Evolutionary conservation across 169 alveolate genomes (phyloP), one percentile per base, ranked within the genome.

Genomic region (Fabrea salina): DNA sequence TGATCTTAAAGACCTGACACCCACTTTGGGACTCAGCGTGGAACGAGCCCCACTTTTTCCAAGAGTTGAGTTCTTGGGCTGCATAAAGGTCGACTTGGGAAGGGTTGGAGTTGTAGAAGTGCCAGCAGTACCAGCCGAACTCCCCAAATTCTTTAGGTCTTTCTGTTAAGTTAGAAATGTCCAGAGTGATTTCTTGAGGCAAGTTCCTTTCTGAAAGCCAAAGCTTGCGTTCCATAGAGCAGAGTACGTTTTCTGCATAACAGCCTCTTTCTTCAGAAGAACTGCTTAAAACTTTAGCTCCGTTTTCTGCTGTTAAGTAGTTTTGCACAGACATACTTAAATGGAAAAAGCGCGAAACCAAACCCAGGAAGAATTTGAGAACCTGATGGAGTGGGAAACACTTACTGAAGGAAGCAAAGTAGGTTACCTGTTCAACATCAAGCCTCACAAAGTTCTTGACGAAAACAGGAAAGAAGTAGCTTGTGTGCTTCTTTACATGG

Each of bases 361-460:
- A 33, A 35, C 32, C 50, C 74, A 61, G 13, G 74, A 61, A 16
- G 49, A 32, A 16, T 61, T 61, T 30, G 74, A 61, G 8, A 33
- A 35, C 32, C 7, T 16, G n/a, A 61, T 61, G 74, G 74, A 37
- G 11, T 30, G 74, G 39, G 13, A 4, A 61, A 47, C 39, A 2
- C 16, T 61, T 33, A 61, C 11, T 30, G 74, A 61, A 7, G 74
- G 74, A 11, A n/a, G 25, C 1, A 80, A 84, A 40, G 87, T 86
- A 25, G 98, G 97, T 22, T 91, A 91, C 75, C 90, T 94, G 7
- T 92, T 92, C 74, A 93, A 94, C 66, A 87, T 94, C 7, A 95
- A 93, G 39, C 89, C 96, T 8, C 86, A 93, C 7, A 86, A 86
- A 27, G 91, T 84, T 56, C 70, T 79, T 71, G 96, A 90, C 44